A percentile compares a stretch with the other conserved stretches of the same genome.
These are phyloP conservation scores for Hypocrella siamensis DNA, from an alignment of 2,329 filamentous ascomycete genomes.

Conservation along the genomic window DNA sequence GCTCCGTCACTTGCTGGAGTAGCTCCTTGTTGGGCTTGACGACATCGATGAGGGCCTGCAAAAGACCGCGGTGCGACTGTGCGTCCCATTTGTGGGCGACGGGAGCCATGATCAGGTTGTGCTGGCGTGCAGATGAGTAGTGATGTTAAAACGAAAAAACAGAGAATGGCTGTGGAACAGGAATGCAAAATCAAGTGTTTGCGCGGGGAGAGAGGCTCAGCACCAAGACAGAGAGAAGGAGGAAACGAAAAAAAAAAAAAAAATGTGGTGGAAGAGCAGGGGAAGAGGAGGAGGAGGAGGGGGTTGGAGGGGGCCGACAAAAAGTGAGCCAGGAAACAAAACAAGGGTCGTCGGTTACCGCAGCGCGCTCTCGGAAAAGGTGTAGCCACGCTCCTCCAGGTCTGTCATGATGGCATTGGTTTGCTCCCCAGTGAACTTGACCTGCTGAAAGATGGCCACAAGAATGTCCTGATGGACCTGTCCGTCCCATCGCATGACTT, in stretches of 20 bases:
- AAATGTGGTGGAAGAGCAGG: not conserved
- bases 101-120: not conserved
- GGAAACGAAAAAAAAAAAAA: not conserved
- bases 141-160: too few species aligned
- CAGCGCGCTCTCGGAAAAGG: slow-evolving; percentile 23
- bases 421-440: slow-evolving; percentile 16
- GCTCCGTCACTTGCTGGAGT: slow-evolving; percentile 15
- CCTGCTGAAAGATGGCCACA: slow-evolving; percentile 20
- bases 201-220: too few species aligned
- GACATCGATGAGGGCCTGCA: slow-evolving; percentile 19
- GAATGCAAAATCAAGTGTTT: not conserved
- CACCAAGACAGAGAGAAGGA: not conserved
- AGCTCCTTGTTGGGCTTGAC: slow-evolving; percentile 17
- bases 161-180: too few species aligned
- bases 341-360: slow-evolving; percentile 15
- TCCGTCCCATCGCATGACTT: slow-evolving; percentile 23
- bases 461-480: slow-evolving; percentile 28
- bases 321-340: slow-evolving; percentile 3
- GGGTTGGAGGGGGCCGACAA: slow-evolving; percentile 3
- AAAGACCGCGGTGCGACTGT: slow-evolving; percentile 20
- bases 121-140: too few species aligned
- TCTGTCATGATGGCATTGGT: slow-evolving; percentile 21
- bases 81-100: slow-evolving; percentile 14
- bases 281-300: not conserved
- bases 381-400: slow-evolving; percentile 21